Conservation (phyloP, 2,329 filamentous ascomycete genomes). For the Alternaria novae-zelandiae region DNA sequence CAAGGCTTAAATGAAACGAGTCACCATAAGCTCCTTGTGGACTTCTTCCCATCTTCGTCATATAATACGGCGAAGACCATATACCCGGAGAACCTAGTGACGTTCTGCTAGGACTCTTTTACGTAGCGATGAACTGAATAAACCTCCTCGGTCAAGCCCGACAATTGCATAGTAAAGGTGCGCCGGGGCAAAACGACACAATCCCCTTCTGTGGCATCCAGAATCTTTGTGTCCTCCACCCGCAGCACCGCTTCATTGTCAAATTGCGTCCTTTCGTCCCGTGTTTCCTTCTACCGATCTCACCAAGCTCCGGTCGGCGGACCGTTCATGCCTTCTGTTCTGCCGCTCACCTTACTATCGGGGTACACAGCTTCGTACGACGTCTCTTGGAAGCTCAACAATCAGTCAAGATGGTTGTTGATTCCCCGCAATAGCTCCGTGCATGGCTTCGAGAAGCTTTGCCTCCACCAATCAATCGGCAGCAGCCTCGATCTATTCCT, state of each 20-base stretch:
- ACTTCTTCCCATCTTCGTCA: not conserved
- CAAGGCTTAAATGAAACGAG: constrained; percentile 35
- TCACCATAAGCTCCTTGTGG: not conserved
- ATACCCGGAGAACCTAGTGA: constrained; percentile 3
- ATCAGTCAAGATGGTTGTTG: not conserved
- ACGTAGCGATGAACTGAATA: not conserved
- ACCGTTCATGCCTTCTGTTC: not conserved
- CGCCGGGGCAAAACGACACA: not conserved
- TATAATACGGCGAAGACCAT: constrained; percentile 1
- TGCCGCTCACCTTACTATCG: not conserved
- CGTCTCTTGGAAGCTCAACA: not conserved
- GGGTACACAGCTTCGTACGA: not conserved
- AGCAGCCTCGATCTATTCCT: constrained; percentile 10
- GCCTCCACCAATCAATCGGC: constrained; percentile 35
- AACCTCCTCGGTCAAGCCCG: not conserved
- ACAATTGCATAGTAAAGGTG: not conserved
- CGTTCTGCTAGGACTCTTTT: not conserved
- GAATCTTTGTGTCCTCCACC: not conserved
- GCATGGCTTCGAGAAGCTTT: constrained; percentile 26
- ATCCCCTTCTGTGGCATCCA: not conserved
- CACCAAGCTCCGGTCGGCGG: constrained; percentile 5
- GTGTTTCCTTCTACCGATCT: not conserved
- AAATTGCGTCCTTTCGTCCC: not conserved
- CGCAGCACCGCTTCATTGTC: not conserved
- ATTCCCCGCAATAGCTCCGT: constrained; percentile 20